Evolutionary conservation across 768 basidiomycete species (phyloP).

Genomic region (Gloeophyllum trabeum): DNA sequence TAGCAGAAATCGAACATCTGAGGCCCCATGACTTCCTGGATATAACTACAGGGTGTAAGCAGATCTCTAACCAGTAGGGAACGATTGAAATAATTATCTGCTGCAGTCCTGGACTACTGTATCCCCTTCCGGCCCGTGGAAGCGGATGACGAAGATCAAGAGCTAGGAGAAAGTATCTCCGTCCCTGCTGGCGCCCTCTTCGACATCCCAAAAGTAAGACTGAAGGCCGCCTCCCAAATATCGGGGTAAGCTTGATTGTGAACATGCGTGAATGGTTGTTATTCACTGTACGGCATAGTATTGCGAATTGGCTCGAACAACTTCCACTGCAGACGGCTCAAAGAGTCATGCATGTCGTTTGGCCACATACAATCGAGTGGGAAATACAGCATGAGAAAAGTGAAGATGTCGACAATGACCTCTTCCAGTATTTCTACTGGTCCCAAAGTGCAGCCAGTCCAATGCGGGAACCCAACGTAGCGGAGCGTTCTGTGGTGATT

Average conservation of each 20-base stretch:
- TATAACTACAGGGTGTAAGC: too few relatives aligned
- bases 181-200: slow-evolving; percentile 14
- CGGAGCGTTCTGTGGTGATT: slow-evolving; percentile 13
- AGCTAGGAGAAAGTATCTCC: slow-evolving; percentile 28
- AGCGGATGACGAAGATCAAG: slow-evolving; percentile 25
- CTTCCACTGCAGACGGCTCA: slow-evolving; percentile 42
- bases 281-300: too few relatives aligned
- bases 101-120: too few relatives aligned
- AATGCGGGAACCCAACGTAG: slow-evolving; percentile 1
- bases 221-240: too few relatives aligned
- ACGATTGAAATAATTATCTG: too few relatives aligned
- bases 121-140: slow-evolving; percentile 24
- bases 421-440: slow-evolving; percentile 19
- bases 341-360: slow-evolving; percentile 23
- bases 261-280: too few relatives aligned
- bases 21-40: too few relatives aligned
- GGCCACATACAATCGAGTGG: slow-evolving; percentile 18
- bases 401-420: slow-evolving; percentile 9
- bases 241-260: too few relatives aligned
- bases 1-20: too few relatives aligned
- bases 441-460: not conserved
- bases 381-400: slow-evolving; percentile 13
- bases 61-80: too few relatives aligned
- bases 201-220: too few relatives aligned
- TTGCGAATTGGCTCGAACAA: slow-evolving; percentile 36